A percentile compares a stretch with the other conserved stretches of the same genome.
Conservation (phyloP, 352 stramenopile species). For the Pythium sukuiense region DNA sequence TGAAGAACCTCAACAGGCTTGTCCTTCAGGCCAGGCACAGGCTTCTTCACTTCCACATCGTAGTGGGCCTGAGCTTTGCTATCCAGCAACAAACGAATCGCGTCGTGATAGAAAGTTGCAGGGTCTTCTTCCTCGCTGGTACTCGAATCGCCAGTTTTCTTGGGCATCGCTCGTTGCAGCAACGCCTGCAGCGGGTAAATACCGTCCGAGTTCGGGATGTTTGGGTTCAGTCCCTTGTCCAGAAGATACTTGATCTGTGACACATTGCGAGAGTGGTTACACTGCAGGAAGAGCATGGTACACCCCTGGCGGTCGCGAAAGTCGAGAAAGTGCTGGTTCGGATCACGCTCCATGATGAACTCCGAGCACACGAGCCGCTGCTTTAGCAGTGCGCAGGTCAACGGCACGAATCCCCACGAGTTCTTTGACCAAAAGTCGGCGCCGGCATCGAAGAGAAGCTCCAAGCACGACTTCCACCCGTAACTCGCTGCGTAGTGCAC, state of each 20-base stretch:
- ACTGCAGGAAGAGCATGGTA: slow-evolving; percentile 84
- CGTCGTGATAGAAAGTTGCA: slow-evolving; percentile 42
- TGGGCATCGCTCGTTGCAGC: slow-evolving; percentile 35
- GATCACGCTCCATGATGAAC: slow-evolving; percentile 65
- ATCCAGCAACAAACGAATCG: slow-evolving; percentile 53
- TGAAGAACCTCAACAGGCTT: slow-evolving; percentile 34
- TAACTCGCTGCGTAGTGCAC: slow-evolving; percentile 80
- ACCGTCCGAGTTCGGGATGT: slow-evolving; percentile 63
- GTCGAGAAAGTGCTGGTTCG: slow-evolving; percentile 58
- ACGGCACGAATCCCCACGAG: slow-evolving; percentile 70
- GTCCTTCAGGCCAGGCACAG: slow-evolving; percentile 22
- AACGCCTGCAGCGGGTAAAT: slow-evolving; percentile 64
- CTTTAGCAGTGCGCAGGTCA: slow-evolving; percentile 72
- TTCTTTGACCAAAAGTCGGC: slow-evolving; percentile 73
- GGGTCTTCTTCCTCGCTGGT: slow-evolving; percentile 15
- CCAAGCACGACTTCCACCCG: slow-evolving; percentile 66
- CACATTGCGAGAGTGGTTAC: slow-evolving; percentile 60
- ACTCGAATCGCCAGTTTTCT: slow-evolving; percentile 12
- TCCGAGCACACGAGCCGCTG: slow-evolving; percentile 52
- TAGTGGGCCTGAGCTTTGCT: slow-evolving; percentile 48
- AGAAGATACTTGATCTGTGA: slow-evolving; percentile 70
- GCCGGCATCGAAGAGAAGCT: slow-evolving; percentile 50
- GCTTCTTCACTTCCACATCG: slow-evolving; percentile 36
- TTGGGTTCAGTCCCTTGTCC: slow-evolving; percentile 65
- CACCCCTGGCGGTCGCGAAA: slow-evolving; percentile 73